phyloP scores from a whole-genome alignment of 1,284 basidiomycete genomes.

The Melampsora abietis-canadensis region DNA sequence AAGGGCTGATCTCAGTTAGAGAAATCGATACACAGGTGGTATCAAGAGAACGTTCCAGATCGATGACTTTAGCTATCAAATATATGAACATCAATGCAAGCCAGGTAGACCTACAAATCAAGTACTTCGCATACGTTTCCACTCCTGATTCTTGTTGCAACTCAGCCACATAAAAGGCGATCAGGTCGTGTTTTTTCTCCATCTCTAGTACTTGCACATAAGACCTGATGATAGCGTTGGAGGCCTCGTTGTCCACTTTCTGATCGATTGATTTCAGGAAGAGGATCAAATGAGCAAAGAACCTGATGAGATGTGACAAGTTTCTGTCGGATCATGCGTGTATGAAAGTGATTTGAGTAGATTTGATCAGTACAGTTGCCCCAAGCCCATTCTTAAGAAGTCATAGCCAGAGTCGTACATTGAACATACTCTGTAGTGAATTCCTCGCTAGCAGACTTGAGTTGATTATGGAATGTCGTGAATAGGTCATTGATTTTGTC shows the following conservation, averaged over 20 bases:
- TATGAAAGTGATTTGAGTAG: constrained; percentile 41
- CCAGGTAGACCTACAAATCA: constrained; percentile 59
- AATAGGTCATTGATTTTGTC: constrained; percentile 67
- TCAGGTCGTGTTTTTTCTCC: constrained; percentile 72
- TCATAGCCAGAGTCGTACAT: constrained; percentile 40
- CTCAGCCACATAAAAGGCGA: constrained; percentile 88
- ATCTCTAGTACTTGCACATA: constrained; percentile 84
- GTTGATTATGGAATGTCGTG: constrained; percentile 66
- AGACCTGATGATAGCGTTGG: constrained; percentile 77
- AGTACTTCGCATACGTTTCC: constrained; percentile 85
- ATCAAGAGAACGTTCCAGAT: constrained; percentile 1
- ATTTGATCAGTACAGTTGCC: constrained; percentile 14
- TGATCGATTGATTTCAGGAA: constrained; percentile 79
- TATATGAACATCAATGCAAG: not conserved
- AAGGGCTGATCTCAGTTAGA: constrained; percentile 15
- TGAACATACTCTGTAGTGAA: constrained; percentile 63
- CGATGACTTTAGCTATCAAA: not conserved
- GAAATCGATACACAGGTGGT: not conserved
- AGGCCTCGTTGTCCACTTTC: constrained; percentile 67
- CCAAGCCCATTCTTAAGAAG: constrained; percentile 47
- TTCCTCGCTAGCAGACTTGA: constrained; percentile 56
- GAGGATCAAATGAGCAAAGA: constrained; percentile 92
- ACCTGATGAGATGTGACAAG: constrained; percentile 62
- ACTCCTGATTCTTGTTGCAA: constrained; percentile 82
- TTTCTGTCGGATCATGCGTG: constrained; percentile 5